Percentiles rank a stretch among this genome's conserved stretches.
phyloP scores from a whole-genome alignment of 257 asterid species.

The Coffea canephora region DNA sequence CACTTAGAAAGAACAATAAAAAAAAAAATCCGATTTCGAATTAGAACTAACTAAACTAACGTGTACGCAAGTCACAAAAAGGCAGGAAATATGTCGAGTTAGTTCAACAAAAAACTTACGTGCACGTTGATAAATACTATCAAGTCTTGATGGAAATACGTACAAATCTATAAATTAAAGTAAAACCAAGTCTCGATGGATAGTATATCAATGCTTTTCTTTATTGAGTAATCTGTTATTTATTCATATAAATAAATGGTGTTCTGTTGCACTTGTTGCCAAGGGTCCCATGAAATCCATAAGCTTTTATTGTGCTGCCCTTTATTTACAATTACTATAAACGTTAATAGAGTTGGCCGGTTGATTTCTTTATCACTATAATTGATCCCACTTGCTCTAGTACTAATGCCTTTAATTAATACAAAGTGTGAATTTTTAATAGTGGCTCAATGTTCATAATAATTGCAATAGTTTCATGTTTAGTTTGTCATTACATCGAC shows the following conservation, averaged over 20 bases:
- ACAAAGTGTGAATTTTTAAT: background rate
- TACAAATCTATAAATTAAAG: no score
- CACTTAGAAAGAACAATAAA: no score
- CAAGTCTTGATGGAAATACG: no score
- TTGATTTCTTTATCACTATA: background rate
- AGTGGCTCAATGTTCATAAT: background rate
- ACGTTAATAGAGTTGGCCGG: background rate
- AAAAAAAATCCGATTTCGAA: no score
- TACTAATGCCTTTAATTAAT: background rate
- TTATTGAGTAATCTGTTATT: no score
- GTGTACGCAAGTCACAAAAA: no score
- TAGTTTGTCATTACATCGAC: background rate
- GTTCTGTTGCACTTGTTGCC: constrained; percentile 3
- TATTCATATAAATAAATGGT: background rate
- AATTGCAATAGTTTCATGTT: background rate
- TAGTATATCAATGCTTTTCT: no score
- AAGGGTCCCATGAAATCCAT: constrained; percentile 26
- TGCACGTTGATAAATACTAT: no score
- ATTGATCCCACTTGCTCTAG: background rate
- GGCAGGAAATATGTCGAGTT: no score
- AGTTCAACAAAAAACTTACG: no score
- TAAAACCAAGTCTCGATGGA: background rate
- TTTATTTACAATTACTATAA: background rate
- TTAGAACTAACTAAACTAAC: no score
- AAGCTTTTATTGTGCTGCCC: constrained; percentile 8